These are phyloP conservation scores for Haematococcus sp. DNA, from an alignment of 139 green algal genomes.

Conservation along the genomic window DNA sequence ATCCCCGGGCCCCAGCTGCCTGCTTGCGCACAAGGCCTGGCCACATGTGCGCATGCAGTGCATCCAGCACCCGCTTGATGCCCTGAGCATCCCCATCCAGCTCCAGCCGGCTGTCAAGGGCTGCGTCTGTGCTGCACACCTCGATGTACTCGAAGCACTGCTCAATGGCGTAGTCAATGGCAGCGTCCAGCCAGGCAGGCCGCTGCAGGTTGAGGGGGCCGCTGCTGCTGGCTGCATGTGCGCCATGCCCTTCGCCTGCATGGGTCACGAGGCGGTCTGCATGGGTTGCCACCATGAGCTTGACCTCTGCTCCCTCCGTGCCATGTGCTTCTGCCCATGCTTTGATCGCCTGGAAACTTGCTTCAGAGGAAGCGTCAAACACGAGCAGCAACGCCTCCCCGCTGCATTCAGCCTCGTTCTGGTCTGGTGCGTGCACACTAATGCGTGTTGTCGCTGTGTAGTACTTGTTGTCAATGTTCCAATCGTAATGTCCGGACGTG, in stretches of 20 bases:
- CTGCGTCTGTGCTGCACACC: constrained; percentile 1
- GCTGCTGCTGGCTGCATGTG: neutral
- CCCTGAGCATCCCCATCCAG: constrained; percentile 1
- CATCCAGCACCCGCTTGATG: neutral
- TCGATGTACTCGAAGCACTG: constrained; percentile 9
- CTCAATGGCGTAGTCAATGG: neutral
- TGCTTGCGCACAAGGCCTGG: constrained; percentile 4
- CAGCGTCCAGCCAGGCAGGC: neutral
- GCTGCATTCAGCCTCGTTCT: neutral
- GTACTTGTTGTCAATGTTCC: constrained; percentile 4
- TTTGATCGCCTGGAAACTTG: neutral
- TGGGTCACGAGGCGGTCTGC: neutral
- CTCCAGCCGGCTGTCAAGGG: neutral
- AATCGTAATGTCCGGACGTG: neutral
- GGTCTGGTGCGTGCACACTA: neutral
- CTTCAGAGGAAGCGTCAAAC: neutral
- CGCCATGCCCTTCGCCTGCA: neutral
- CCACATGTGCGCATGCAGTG: constrained; percentile 8
- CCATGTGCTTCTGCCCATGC: neutral
- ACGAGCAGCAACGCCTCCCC: constrained; percentile 8
- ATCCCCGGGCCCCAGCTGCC: neutral
- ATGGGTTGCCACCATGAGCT: constrained; percentile 4
- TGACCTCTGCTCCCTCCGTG: neutral
- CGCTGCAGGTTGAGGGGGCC: neutral
- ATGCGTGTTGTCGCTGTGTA: neutral